Evolutionary conservation across 2,329 filamentous ascomycete species (phyloP).

Genomic region (Cladophialophora carrionii): DNA sequence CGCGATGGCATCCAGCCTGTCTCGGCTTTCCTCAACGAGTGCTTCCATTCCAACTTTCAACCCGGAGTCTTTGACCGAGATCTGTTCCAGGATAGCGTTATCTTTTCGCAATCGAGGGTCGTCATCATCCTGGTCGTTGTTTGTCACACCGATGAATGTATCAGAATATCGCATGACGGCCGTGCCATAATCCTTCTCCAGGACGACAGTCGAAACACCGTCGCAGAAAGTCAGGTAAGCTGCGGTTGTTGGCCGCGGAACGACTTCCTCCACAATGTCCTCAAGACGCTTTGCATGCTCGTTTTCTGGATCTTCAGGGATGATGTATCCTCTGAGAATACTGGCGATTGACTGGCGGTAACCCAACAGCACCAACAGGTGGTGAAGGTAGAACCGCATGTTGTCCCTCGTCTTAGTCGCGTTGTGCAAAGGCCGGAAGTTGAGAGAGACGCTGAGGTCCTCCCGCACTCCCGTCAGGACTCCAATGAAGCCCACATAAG

Average conservation of each 20-base stretch:
- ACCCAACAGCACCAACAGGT: slow-evolving; percentile 59
- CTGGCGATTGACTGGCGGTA: slow-evolving; percentile 58
- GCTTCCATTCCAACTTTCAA: slow-evolving; percentile 33
- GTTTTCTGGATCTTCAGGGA: slow-evolving; percentile 19
- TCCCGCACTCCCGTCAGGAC: slow-evolving; percentile 54
- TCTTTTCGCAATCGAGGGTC: slow-evolving; percentile 32
- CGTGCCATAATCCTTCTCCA: slow-evolving; percentile 60
- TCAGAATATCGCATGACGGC: slow-evolving; percentile 52
- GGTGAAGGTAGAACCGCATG: slow-evolving; percentile 53
- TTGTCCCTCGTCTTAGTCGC: slow-evolving; percentile 44
- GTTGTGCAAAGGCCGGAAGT: slow-evolving; percentile 54
- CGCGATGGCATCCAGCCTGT: slow-evolving; percentile 31
- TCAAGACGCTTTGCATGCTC: slow-evolving; percentile 31
- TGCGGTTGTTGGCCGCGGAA: slow-evolving; percentile 53
- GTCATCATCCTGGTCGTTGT: slow-evolving; percentile 54
- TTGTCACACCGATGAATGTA: slow-evolving; percentile 61
- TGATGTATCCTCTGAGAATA: slow-evolving; percentile 47
- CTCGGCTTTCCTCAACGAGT: slow-evolving; percentile 33
- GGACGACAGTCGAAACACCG: slow-evolving; percentile 51
- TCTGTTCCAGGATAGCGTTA: slow-evolving; percentile 26
- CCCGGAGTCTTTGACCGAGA: neutral
- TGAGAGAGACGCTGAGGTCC: slow-evolving; percentile 55
- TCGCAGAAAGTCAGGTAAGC: slow-evolving; percentile 63
- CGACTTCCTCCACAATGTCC: slow-evolving; percentile 36
- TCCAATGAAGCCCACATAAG: slow-evolving; percentile 57